Evolutionary conservation across 768 basidiomycete species (phyloP), one percentile per base, ranked within the genome.

Genomic region (Russula sp.): DNA sequence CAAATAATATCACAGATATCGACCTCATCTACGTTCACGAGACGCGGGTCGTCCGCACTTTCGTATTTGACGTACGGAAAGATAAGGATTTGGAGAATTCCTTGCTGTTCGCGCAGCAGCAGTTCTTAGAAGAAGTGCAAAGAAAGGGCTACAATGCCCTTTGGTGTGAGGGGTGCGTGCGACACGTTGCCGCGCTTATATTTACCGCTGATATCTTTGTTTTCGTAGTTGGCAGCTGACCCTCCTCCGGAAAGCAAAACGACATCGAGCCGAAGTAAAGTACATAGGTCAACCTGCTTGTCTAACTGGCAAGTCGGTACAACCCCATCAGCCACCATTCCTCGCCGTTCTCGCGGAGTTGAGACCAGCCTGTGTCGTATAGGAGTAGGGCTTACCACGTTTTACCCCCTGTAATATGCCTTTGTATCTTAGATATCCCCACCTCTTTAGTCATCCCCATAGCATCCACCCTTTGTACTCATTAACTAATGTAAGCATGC

Each of bases 271-370:
- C 41, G 83, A 88, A 69, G 81, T 91, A 20, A 79, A 81, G 61
- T 91, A 92, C 72, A 78, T 71, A 59, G 89, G 83, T 7, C 79
- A 85, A 63, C 85, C 86, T 18, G 89, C 85, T 51, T 81, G 75
- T 64, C 77, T 80, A 47, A 69, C 75, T 0, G 82, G 81, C 36
- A 78, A 82, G 66, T 61, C 77, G 29, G 77, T 79, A n/a, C 61
- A 72, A 57, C 72, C 70, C 25, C 76, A 77, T 36, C 76, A 75
- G 18, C 85, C 86, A 25, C 90, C 89, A 0, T 90, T 86, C 73
- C 80, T 88, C 66, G 85, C 76, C 47, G 77, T 90, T 59, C 75
- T 90, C 47, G 75, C 81, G 54, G 76, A 79, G 65, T 70, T 66
- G 18, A 56, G 65, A 61, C 50, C 60, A 38, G 57, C 63, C 29